Evolutionary conservation across 768 basidiomycete genomes (phyloP).

Genomic region (Boletus vermiculosoides): DNA sequence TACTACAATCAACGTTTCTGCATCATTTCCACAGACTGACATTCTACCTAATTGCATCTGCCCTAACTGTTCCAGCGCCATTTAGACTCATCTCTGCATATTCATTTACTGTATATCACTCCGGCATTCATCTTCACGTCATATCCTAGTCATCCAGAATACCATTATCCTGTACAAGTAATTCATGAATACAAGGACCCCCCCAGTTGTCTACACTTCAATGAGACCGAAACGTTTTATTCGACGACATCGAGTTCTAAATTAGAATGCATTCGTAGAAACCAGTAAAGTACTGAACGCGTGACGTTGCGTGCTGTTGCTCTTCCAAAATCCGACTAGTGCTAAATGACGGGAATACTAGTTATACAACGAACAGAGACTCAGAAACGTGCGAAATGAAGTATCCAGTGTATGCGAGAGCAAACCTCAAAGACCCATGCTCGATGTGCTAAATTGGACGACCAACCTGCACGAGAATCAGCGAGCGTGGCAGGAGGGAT

Average conservation of each 20-base stretch:
- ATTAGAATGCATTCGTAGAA: slow-evolving; percentile 13
- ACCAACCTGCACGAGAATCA: background rate
- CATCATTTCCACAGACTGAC: slow-evolving; percentile 22
- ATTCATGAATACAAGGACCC: background rate
- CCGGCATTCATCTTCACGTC: background rate
- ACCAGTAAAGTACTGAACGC: slow-evolving; percentile 6
- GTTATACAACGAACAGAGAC: slow-evolving; percentile 16
- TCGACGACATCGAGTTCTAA: background rate
- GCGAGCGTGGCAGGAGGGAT: background rate
- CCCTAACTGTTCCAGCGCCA: slow-evolving; percentile 44
- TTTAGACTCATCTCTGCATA: slow-evolving; percentile 29
- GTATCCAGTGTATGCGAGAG: slow-evolving; percentile 6
- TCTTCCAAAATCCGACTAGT: slow-evolving; percentile 5
- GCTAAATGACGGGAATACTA: slow-evolving; percentile 8
- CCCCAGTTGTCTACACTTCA: background rate
- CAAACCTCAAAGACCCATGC: slow-evolving; percentile 1
- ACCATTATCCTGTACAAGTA: background rate
- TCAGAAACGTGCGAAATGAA: slow-evolving; percentile 3
- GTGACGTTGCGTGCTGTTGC: slow-evolving; percentile 1
- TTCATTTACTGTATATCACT: background rate
- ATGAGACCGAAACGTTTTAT: background rate
- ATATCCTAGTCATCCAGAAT: background rate
- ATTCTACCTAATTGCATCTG: slow-evolving; percentile 37
- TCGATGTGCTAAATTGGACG: background rate
- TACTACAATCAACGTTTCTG: slow-evolving; percentile 18